These are phyloP conservation scores for Lactifluus pinguis DNA, from an alignment of 768 basidiomycete species.

Conservation along the genomic window DNA sequence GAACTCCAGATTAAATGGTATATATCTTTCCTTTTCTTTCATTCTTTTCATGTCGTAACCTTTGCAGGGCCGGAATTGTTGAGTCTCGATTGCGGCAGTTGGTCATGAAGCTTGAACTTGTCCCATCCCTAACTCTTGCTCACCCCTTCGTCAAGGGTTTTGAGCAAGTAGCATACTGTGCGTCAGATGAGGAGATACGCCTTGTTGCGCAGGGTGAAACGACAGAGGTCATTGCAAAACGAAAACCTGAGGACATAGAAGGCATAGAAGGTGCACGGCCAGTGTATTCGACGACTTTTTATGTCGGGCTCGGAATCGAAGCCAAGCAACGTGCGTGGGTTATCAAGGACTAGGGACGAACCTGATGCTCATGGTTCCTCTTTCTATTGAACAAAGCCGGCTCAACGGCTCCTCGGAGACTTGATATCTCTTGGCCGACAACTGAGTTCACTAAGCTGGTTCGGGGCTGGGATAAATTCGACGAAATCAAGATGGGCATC, in stretches of 20 bases:
- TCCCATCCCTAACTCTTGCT: constrained; percentile 82
- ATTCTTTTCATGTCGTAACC: neutral
- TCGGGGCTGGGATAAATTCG: constrained; percentile 92
- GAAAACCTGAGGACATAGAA: constrained; percentile 72
- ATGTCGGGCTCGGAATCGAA: constrained; percentile 89
- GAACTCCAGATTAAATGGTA: constrained; percentile 94
- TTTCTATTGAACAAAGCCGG: constrained; percentile 43
- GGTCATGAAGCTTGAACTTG: constrained; percentile 96
- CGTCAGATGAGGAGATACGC: constrained; percentile 79
- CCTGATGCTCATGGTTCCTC: constrained; percentile 11
- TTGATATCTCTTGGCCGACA: constrained; percentile 97
- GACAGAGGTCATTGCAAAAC: constrained; percentile 57
- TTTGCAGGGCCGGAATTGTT: constrained; percentile 81
- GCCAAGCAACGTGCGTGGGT: constrained; percentile 72
- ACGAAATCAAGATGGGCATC: constrained; percentile 88
- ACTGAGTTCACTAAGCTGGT: constrained; percentile 91
- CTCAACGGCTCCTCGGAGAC: constrained; percentile 65
- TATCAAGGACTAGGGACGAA: constrained; percentile 5
- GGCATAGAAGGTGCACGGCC: constrained; percentile 64
- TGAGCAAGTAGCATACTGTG: constrained; percentile 77
- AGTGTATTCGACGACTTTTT: constrained; percentile 97
- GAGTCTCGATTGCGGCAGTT: constrained; percentile 93
- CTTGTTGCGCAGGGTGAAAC: constrained; percentile 84
- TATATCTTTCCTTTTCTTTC: constrained; percentile 21
- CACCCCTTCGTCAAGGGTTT: constrained; percentile 96